Evolutionary conservation across 805 yeast genomes (phyloP).

Genomic region (Lipomyces chichibuensis): DNA sequence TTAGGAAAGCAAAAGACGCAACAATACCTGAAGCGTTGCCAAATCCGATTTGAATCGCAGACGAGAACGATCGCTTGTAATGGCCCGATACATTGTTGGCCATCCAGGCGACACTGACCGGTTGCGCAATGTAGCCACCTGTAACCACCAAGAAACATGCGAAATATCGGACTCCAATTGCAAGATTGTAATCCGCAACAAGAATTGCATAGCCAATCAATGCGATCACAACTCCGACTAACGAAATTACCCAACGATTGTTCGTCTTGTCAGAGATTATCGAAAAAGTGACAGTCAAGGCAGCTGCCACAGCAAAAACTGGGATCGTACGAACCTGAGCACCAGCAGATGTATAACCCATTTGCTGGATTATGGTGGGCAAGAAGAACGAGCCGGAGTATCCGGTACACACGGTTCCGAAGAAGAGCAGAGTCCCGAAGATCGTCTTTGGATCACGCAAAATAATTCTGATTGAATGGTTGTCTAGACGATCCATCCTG

Average conservation of each 20-base stretch:
- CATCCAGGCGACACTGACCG: conserved; percentile 65
- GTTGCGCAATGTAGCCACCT: conserved; percentile 64
- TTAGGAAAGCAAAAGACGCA: conserved; percentile 51
- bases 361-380: conserved; percentile 60
- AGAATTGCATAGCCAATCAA: conserved; percentile 61
- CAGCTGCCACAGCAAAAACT: conserved; percentile 79
- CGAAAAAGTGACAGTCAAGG: conserved; percentile 62
- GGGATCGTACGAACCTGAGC: conserved; percentile 82
- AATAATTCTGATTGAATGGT: conserved; percentile 55
- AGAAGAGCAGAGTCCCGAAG: no score
- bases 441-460: conserved; percentile 45
- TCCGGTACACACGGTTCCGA: no score
- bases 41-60: conserved; percentile 65
- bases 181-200: conserved; percentile 47
- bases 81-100: conserved; percentile 56
- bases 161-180: conserved; percentile 54
- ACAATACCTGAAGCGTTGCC: conserved; percentile 74
- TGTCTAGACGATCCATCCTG: conserved; percentile 52
- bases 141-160: conserved; percentile 62
- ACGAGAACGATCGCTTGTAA: conserved; percentile 55
- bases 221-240: conserved; percentile 44
- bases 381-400: conserved; percentile 48
- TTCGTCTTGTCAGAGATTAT: conserved; percentile 59
- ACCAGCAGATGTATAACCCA: conserved; percentile 68
- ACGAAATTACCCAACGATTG: conserved; percentile 41